Evolutionary conservation across 2,329 filamentous ascomycete genomes (phyloP).

Genomic region (Xylaria sp.): DNA sequence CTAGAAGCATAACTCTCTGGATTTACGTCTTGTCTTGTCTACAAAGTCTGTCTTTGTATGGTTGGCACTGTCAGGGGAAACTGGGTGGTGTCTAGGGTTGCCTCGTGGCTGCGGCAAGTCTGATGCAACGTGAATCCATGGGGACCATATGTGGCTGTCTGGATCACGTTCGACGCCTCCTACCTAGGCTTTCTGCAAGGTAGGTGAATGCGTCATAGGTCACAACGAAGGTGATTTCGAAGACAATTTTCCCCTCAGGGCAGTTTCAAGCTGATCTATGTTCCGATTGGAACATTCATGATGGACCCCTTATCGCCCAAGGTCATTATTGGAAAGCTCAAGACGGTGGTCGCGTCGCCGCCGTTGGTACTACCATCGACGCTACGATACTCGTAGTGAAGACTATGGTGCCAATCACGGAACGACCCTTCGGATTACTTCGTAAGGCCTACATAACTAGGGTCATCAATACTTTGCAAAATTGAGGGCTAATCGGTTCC

Average conservation of each 20-base stretch:
- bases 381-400: constrained; percentile 13
- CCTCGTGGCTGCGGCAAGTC: constrained; percentile 8
- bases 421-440: background rate
- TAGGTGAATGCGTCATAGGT: constrained; percentile 14
- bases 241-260: constrained; percentile 13
- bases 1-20: constrained; percentile 6
- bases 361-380: constrained; percentile 12
- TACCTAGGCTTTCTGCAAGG: constrained; percentile 11
- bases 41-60: constrained; percentile 19
- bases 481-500: constrained; percentile 16
- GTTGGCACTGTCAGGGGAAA: constrained; percentile 8
- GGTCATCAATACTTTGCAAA: background rate
- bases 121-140: constrained; percentile 19
- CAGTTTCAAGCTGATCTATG: constrained; percentile 31
- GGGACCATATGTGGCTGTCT: constrained; percentile 20
- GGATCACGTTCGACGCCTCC: constrained; percentile 14
- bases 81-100: constrained; percentile 1
- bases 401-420: background rate
- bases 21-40: constrained; percentile 6
- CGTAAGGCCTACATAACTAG: background rate
- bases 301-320: constrained; percentile 12
- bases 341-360: constrained; percentile 14
- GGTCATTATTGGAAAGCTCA: constrained; percentile 3
- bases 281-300: background rate
- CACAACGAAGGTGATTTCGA: constrained; percentile 7